Evolutionary conservation across 2,329 filamentous ascomycete species (phyloP).

Genomic region (Rhynchosporium agropyri): DNA sequence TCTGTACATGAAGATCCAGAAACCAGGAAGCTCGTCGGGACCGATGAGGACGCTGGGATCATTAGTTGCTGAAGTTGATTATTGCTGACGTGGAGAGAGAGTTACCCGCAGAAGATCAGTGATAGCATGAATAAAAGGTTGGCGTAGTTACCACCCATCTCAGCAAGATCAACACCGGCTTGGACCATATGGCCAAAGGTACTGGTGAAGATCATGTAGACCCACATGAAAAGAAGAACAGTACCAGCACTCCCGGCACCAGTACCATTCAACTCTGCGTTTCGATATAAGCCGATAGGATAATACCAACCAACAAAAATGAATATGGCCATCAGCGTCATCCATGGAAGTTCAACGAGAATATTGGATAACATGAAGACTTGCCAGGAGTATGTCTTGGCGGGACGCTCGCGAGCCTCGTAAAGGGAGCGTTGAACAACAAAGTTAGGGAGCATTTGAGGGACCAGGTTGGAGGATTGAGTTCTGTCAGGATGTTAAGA

Average conservation of each 20-base stretch:
- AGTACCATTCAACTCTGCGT: slow-evolving; percentile 63
- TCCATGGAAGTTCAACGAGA: slow-evolving; percentile 83
- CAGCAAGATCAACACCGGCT: slow-evolving; percentile 75
- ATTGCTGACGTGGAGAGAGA: background rate
- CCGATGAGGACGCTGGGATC: slow-evolving; percentile 62
- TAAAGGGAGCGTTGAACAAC: slow-evolving; percentile 57
- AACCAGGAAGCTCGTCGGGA: slow-evolving; percentile 64
- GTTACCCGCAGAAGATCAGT: slow-evolving; percentile 66
- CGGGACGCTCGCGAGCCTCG: slow-evolving; percentile 70
- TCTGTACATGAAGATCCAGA: slow-evolving; percentile 86
- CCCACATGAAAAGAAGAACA: slow-evolving; percentile 75
- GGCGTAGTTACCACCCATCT: slow-evolving; percentile 75
- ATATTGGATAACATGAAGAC: slow-evolving; percentile 71
- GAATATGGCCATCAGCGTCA: slow-evolving; percentile 69
- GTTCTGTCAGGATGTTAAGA: slow-evolving; percentile 44
- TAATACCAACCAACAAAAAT: slow-evolving; percentile 86
- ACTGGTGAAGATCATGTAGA: slow-evolving; percentile 80
- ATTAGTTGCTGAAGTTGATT: background rate
- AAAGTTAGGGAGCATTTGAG: slow-evolving; percentile 75
- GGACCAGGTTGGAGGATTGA: slow-evolving; percentile 72
- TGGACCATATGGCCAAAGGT: slow-evolving; percentile 82
- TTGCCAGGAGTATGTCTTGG: slow-evolving; percentile 78
- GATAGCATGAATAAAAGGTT: slow-evolving; percentile 74
- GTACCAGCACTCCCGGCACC: slow-evolving; percentile 71
- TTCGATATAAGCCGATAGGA: slow-evolving; percentile 74